phyloP scores from a whole-genome alignment of 2,329 filamentous ascomycete genomes.

The Colletotrichum coccodes region DNA sequence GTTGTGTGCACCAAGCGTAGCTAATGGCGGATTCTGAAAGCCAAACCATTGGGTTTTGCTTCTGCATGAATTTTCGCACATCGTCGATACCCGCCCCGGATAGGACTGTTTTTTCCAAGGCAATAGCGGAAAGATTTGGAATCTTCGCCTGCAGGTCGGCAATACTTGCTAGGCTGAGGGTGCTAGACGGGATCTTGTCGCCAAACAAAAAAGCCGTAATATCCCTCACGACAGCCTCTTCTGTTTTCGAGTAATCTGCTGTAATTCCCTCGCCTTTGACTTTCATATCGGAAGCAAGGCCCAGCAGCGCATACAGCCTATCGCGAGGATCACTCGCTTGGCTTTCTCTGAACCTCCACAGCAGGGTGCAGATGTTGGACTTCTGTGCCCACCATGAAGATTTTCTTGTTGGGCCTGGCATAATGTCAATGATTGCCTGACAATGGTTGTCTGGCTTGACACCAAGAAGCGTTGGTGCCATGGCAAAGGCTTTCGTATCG shows the following conservation, averaged over 20 bases:
- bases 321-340: neutral
- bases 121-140: neutral
- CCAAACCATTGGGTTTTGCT: neutral
- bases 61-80: neutral
- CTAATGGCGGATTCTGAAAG: neutral
- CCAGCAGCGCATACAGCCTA: neutral
- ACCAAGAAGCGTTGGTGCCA: neutral
- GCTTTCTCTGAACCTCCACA: neutral
- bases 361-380: neutral
- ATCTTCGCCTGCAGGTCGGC: neutral
- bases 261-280: neutral
- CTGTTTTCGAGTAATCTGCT: neutral
- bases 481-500: neutral
- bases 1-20: neutral
- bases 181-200: neutral
- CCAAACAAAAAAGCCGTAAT: neutral
- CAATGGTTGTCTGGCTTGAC: neutral
- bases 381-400: neutral
- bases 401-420: neutral
- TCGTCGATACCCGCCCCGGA: neutral
- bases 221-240: neutral
- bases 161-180: neutral
- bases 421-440: neutral
- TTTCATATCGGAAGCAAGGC: conserved; percentile 1
- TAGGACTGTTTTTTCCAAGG: neutral